A percentile compares a stretch with the other conserved stretches of the same genome.
Conservation (phyloP, 2,329 filamentous ascomycete genomes). For the Ciborinia camelliae region DNA sequence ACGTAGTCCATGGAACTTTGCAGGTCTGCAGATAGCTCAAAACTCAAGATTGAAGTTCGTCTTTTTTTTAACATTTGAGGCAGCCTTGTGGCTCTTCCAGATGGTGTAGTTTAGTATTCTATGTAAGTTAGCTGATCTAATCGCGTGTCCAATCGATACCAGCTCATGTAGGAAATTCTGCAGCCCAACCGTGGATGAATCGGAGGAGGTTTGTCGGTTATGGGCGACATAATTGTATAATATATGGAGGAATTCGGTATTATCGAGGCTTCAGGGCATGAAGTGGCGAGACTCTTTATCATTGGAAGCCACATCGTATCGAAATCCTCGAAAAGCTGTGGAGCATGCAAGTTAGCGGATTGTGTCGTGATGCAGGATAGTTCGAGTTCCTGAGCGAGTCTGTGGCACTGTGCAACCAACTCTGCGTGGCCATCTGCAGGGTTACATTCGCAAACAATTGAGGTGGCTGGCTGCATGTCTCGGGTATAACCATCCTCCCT, state of each 20-base stretch:
- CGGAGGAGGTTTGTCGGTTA: background rate
- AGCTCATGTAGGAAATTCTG: background rate
- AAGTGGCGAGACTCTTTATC: background rate
- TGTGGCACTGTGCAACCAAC: too few relatives aligned
- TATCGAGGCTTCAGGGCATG: background rate
- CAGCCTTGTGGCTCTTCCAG: background rate
- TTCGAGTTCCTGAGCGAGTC: conserved; percentile 7
- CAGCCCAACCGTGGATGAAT: background rate
- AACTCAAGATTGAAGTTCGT: background rate
- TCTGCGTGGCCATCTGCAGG: background rate
- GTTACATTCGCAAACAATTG: conserved; percentile 7
- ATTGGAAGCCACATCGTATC: background rate
- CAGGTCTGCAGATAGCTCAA: background rate
- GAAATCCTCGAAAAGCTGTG: background rate
- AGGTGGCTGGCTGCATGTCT: conserved; percentile 15
- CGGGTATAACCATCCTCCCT: background rate
- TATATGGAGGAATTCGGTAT: background rate
- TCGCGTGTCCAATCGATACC: background rate
- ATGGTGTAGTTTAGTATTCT: background rate
- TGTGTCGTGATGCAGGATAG: background rate
- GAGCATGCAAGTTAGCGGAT: conserved; percentile 4
- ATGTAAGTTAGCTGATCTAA: background rate
- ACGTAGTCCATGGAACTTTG: background rate
- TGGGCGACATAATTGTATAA: background rate
- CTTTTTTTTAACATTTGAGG: background rate